A percentile compares a stretch with the other conserved stretches of the same genome.
phyloP scores from a whole-genome alignment of 305 asterid species.

The Rubia occidens region DNA sequence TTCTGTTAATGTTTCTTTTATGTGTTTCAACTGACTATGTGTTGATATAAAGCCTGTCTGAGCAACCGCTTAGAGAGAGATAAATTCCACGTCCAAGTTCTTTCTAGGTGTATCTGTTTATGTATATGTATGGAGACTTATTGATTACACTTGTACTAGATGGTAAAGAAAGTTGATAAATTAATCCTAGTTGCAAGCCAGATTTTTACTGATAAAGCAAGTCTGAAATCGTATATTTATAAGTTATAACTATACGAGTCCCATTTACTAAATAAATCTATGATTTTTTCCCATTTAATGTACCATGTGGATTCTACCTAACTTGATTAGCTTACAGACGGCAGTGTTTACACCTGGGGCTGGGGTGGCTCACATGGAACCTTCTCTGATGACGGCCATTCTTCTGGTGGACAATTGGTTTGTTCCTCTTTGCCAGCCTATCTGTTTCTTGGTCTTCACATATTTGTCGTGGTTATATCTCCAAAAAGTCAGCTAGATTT shows the following conservation, averaged over 20 bases:
- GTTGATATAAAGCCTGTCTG: neutral
- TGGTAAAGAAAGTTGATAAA: neutral
- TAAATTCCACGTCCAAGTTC: too few species aligned
- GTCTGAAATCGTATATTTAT: neutral
- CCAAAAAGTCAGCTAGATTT: neutral
- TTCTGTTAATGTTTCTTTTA: neutral
- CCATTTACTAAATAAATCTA: too few species aligned
- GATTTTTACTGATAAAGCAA: neutral
- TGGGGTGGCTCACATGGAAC: conserved; percentile 99
- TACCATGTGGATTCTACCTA: neutral
- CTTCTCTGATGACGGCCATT: conserved; percentile 71
- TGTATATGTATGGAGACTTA: too few species aligned
- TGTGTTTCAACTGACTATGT: neutral
- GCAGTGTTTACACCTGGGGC: conserved; percentile 81
- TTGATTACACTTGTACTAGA: neutral
- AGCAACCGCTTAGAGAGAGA: too few species aligned
- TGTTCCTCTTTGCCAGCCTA: conserved; percentile 16
- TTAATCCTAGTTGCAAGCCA: neutral
- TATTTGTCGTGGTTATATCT: neutral
- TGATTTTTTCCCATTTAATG: neutral
- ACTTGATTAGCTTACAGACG: conserved; percentile 36
- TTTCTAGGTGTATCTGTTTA: too few species aligned
- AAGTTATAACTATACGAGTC: neutral
- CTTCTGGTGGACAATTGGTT: conserved; percentile 99
- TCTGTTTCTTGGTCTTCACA: neutral